Evolutionary conservation across 2,329 filamentous ascomycete species (phyloP).

Genomic region (Scedosporium minutisporum): DNA sequence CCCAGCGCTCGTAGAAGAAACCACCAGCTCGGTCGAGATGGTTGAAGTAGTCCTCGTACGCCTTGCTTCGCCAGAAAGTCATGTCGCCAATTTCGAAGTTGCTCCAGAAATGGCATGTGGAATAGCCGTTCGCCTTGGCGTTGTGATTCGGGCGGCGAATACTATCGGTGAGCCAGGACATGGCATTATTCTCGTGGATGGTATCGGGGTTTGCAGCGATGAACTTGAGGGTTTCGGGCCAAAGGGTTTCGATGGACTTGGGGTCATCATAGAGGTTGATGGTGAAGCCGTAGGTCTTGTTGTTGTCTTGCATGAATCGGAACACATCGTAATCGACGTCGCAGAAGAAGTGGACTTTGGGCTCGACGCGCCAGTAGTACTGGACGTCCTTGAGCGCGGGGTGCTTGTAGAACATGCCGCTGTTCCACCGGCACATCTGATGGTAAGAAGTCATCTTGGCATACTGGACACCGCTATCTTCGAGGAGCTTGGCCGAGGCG

Average conservation of each 20-base stretch:
- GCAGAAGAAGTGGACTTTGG: conserved; percentile 98
- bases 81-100: conserved; percentile 97
- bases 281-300: conserved; percentile 98
- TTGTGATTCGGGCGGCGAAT: conserved; percentile 70
- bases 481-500: conserved; percentile 73
- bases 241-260: conserved; percentile 74
- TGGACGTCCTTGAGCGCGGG: conserved; percentile 71
- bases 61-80: conserved; percentile 81
- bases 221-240: conserved; percentile 94
- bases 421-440: conserved; percentile 99
- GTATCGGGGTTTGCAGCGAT: conserved; percentile 75
- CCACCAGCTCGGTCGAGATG: conserved; percentile 88
- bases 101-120: conserved; percentile 98
- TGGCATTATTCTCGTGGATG: conserved; percentile 72
- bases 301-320: conserved; percentile 93
- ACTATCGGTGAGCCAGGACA: conserved; percentile 78
- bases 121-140: conserved; percentile 78
- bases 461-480: conserved; percentile 84
- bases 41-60: conserved; percentile 92
- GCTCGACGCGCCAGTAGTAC: conserved; percentile 98
- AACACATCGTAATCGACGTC: conserved; percentile 98
- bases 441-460: conserved; percentile 84
- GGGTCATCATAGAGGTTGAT: conserved; percentile 94
- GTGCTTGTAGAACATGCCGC: conserved; percentile 94
- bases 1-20: conserved; percentile 99